phyloP scores from a whole-genome alignment of 768 basidiomycete genomes.

The Tulasnella sp. region DNA sequence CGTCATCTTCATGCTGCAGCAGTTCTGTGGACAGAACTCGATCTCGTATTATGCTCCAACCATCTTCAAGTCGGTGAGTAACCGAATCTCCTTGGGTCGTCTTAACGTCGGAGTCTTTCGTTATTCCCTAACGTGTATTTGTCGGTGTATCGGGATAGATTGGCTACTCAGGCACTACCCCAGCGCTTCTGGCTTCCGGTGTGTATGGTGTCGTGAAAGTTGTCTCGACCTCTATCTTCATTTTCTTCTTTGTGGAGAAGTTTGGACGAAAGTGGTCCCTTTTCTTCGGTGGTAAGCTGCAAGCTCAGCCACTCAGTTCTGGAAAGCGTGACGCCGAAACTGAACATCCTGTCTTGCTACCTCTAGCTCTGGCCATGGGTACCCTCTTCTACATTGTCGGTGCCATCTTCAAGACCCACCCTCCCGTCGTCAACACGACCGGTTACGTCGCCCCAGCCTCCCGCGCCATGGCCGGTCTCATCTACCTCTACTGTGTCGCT shows the following conservation, averaged over 20 bases:
- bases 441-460: constrained; percentile 28
- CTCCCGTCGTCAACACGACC: constrained; percentile 33
- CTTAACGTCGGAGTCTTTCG: no score
- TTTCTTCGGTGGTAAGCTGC: constrained; percentile 31
- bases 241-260: constrained; percentile 28
- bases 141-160: constrained; percentile 17
- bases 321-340: no score
- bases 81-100: no score
- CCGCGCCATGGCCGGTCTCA: constrained; percentile 74
- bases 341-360: not conserved
- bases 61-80: constrained; percentile 25
- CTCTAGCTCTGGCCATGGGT: constrained; percentile 74
- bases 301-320: no score
- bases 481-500: constrained; percentile 81
- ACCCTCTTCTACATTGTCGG: constrained; percentile 72
- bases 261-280: constrained; percentile 39
- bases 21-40: constrained; percentile 74
- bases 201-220: constrained; percentile 33
- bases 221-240: constrained; percentile 29
- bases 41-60: constrained; percentile 35
- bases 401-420: constrained; percentile 69
- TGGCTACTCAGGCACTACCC: constrained; percentile 27
- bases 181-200: constrained; percentile 28
- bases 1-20: constrained; percentile 45
- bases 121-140: no score